Conservation (phyloP, 495 filamentous ascomycete genomes). For the Clohesyomyces aquaticus region DNA sequence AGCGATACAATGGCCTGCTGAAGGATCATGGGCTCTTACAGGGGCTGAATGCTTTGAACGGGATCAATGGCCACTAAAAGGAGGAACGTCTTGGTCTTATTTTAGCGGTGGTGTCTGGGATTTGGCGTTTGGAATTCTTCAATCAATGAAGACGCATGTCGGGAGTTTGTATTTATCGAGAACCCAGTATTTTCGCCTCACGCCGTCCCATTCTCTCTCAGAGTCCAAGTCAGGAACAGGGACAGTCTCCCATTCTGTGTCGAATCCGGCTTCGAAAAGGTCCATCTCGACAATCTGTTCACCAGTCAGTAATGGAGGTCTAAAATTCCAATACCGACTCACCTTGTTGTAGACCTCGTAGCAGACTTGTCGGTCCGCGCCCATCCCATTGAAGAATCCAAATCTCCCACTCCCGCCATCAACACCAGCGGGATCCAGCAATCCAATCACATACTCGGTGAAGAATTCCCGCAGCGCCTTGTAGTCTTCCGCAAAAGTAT, state of each 20-base stretch:
- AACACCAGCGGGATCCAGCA: constrained; percentile 61
- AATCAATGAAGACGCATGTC: constrained; percentile 51
- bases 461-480: constrained; percentile 84
- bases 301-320: not conserved
- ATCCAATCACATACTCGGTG: constrained; percentile 76
- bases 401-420: constrained; percentile 63
- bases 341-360: constrained; percentile 90
- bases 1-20: constrained; percentile 31
- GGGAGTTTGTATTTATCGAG: constrained; percentile 75
- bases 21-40: constrained; percentile 26
- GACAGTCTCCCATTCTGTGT: constrained; percentile 82
- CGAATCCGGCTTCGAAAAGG: constrained; percentile 85
- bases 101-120: constrained; percentile 22
- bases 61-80: constrained; percentile 15
- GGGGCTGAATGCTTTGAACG: constrained; percentile 19
- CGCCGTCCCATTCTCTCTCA: constrained; percentile 79
- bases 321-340: not conserved
- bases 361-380: constrained; percentile 86
- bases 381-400: constrained; percentile 94
- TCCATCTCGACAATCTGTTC: constrained; percentile 80
- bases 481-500: constrained; percentile 96
- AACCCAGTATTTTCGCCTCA: constrained; percentile 85
- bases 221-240: constrained; percentile 63
- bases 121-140: constrained; percentile 13
- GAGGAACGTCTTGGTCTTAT: not conserved